Conservation (phyloP, 495 filamentous ascomycete genomes). For the Pyrenopolyporus hunteri region DNA sequence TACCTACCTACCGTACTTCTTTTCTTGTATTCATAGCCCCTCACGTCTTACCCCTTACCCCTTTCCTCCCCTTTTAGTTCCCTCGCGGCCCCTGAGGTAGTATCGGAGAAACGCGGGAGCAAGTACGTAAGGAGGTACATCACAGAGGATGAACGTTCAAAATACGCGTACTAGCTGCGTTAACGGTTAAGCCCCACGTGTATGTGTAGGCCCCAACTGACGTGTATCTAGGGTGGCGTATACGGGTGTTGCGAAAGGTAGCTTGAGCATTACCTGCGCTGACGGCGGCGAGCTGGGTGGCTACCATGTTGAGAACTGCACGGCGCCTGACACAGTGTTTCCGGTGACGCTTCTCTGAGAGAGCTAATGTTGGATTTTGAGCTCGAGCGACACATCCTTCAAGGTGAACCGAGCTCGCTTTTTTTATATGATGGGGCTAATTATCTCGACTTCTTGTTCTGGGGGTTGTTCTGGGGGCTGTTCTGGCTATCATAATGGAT, state of each 20-base stretch:
- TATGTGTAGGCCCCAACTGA: neutral
- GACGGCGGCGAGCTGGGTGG: conserved; percentile 34
- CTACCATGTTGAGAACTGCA: conserved; percentile 38
- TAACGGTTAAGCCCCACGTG: no score
- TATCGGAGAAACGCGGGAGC: no score
- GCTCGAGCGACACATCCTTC: no score
- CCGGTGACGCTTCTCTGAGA: conserved; percentile 25
- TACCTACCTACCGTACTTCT: neutral
- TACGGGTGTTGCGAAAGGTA: conserved; percentile 31
- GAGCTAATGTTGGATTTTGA: neutral
- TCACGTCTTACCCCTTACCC: neutral
- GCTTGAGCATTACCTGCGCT: conserved; percentile 15
- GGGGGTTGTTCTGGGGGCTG: no score
- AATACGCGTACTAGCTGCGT: no score
- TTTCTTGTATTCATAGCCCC: neutral
- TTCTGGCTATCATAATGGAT: no score
- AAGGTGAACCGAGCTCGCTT: no score
- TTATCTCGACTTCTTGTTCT: no score
- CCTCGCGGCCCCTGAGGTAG: no score
- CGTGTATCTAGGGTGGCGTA: conserved; percentile 26
- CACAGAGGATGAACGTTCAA: no score
- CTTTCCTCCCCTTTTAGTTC: neutral
- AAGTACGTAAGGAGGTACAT: no score
- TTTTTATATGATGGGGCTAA: no score
- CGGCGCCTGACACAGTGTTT: conserved; percentile 20